Evolutionary conservation across 331 rosid species (phyloP), one percentile per base, ranked within the genome.

Genomic region (Cydonia oblonga): DNA sequence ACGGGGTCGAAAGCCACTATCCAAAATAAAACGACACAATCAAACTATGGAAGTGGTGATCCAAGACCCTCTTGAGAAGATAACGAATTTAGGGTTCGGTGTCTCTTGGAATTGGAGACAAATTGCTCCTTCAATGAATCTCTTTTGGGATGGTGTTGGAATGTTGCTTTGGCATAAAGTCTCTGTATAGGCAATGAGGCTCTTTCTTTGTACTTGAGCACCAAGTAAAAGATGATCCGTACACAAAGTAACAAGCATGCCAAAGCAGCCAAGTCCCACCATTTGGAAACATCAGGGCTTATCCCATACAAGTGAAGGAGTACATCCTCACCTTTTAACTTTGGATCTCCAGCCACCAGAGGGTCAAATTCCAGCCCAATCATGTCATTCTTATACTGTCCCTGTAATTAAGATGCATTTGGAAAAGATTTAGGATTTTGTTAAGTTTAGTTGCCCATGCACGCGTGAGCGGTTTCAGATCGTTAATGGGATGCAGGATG

Each of bases 251-350:
- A 40, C 33, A 75, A 49, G 73, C 60, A 28, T 10, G 56, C 38
- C 65, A 66, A 72, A 57, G 79, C 79, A 40, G 59, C 33, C 72
- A 75, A 67, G 20, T 75, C 40, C 79, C 79, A 75, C 79, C 79
- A 75, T 23, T 67, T 57, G 12, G 79, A 75, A 28, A 59, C 13
- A 6, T 67, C 33, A 2, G 68, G 68, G 20, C 9, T 68, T 38
- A 57, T 57, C 12, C 79, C 79, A 75, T 4, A 57, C 60, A 40
- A 56, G 2, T 75, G 49, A n/a, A 12, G 59, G 46, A 75, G 79
- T 46, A 75, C 28, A 13, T 5, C 33, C 73, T 75, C 68, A 25
- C 79, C 79, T 54, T 57, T 75, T 33, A 75, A 15, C 68, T 57
- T 75, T 59, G 79, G 79, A 56, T 54, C 68, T 66, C 68, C 79